Base-by-base conservation (phyloP, 2,329 filamentous ascomycete genomes). In the Chrysoporthe austroafricana region DNA sequence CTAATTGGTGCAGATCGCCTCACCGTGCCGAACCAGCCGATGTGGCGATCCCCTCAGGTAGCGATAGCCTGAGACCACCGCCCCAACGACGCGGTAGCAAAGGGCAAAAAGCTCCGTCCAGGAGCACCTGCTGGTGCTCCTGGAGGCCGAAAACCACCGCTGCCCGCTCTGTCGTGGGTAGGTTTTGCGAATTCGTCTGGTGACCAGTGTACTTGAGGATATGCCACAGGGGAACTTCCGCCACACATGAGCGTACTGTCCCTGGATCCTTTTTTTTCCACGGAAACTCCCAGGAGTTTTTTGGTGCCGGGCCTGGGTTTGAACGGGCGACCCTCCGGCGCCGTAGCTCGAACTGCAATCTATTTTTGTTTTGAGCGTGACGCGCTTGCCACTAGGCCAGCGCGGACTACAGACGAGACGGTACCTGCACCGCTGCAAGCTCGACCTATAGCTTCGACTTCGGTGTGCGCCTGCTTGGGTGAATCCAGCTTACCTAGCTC, bases 81-180 rank as follows among this genome's bases (percentile, higher is more conserved):
- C 9, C 18, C 9, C 18, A 2, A 26, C 26, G 26, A 26, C 26
- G 26, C 26, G 26, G 26, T 26, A 26, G 26, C 26, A 26, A 26
- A 26, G 8, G 21, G 32, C 54, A 57, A 34, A 39, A 57, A n/a
- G 32, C 32, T 39, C 26, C 50, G 36, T 57, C 32, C 4, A 57
- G 32, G 21, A 46, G 44, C 16, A 46, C 16, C 44, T 46, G 18
- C 14, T 8, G 2, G 9, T 26, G 21, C 21, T 26, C 48, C 7
- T 18, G 54, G 54, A 36, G 54, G 54, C 54, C 54, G 32, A 57
- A 54, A 32, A n/a, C 46, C n/a, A 9, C n/a, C 36, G 36, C n/a
- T 6, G 14, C 46, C 46, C 3, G 5, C 13, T 18, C 46, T 18
- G n/a, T n/a, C 44, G 5, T 54, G 18, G 21, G n/a, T 5, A 16